Conservation (phyloP, 306 rosid species). For the Dryas octopetala region DNA sequence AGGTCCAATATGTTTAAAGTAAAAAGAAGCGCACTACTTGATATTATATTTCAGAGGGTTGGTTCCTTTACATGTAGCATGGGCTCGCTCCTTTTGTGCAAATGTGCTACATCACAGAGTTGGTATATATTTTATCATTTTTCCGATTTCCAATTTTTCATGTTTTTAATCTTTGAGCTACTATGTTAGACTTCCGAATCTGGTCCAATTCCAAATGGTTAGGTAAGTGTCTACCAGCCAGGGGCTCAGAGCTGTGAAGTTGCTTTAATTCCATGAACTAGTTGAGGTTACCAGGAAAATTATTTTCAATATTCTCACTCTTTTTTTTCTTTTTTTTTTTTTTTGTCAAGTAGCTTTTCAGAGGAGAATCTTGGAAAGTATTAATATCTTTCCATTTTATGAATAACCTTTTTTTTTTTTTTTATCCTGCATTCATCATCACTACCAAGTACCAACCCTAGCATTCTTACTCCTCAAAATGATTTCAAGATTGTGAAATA, state of each 20-base stretch:
- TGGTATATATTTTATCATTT: too few relatives aligned
- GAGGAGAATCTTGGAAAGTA: not conserved
- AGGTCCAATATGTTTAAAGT: too few relatives aligned
- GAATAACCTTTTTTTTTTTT: not conserved
- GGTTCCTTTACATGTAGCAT: too few relatives aligned
- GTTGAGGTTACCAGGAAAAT: not conserved
- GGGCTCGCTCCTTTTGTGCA: too few relatives aligned
- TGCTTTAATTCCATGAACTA: not conserved
- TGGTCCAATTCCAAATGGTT: conserved; percentile 34
- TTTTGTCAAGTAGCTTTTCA: not conserved
- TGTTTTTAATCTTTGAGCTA: conserved; percentile 15
- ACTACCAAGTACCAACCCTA: not conserved
- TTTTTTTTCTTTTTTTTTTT: not conserved
- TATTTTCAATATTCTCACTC: not conserved
- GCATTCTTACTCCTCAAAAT: conserved; percentile 25
- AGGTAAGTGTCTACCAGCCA: conserved; percentile 26
- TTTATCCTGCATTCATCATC: conserved; percentile 18
- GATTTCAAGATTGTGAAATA: conserved; percentile 29
- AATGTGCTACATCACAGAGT: too few relatives aligned
- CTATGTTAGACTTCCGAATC: conserved; percentile 16
- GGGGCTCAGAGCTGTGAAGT: not conserved
- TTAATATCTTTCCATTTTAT: not conserved
- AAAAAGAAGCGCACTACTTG: too few relatives aligned
- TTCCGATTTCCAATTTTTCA: not conserved
- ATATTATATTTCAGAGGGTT: too few relatives aligned